Percentiles rank a stretch among this genome's conserved stretches.
These are phyloP conservation scores for Phellinidium pouzarii DNA, from an alignment of 1,284 basidiomycete species.

Conservation along the genomic window DNA sequence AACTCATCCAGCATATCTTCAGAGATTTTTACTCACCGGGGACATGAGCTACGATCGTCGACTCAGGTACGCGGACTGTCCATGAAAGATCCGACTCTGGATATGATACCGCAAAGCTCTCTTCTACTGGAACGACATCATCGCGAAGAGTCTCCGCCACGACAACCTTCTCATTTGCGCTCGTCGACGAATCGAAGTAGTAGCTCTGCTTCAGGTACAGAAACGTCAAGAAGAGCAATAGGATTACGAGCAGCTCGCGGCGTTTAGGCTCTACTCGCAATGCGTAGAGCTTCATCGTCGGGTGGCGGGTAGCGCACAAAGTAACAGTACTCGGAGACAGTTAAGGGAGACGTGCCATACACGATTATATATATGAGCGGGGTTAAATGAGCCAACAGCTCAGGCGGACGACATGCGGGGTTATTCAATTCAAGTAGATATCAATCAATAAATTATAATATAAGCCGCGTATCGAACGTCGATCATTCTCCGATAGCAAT, in stretches of 20 bases:
- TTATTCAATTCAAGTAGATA: too few species aligned
- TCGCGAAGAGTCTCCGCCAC: too few species aligned
- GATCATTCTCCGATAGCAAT: neutral
- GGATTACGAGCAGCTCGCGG: constrained; percentile 8
- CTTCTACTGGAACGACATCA: too few species aligned
- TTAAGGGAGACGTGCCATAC: neutral
- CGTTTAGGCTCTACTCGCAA: constrained; percentile 1
- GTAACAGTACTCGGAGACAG: neutral
- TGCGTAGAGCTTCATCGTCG: neutral
- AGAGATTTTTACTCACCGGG: constrained; percentile 8
- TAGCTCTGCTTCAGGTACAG: constrained; percentile 1
- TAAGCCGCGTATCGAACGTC: too few species aligned
- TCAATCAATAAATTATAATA: too few species aligned
- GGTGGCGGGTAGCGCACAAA: neutral
- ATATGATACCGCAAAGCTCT: neutral
- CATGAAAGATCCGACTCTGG: constrained; percentile 9
- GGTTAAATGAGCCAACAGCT: neutral
- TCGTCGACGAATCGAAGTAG: neutral
- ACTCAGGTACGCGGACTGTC: constrained; percentile 8
- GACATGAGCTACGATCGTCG: constrained; percentile 11
- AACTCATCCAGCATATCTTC: too few species aligned
- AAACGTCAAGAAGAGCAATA: constrained; percentile 1
- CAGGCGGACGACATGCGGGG: too few species aligned
- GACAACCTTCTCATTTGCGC: too few species aligned
- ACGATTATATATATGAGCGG: too few species aligned